Percentiles rank a stretch among this genome's conserved stretches.
Conservation (phyloP, 768 basidiomycete genomes). For the Podaxis sp. region DNA sequence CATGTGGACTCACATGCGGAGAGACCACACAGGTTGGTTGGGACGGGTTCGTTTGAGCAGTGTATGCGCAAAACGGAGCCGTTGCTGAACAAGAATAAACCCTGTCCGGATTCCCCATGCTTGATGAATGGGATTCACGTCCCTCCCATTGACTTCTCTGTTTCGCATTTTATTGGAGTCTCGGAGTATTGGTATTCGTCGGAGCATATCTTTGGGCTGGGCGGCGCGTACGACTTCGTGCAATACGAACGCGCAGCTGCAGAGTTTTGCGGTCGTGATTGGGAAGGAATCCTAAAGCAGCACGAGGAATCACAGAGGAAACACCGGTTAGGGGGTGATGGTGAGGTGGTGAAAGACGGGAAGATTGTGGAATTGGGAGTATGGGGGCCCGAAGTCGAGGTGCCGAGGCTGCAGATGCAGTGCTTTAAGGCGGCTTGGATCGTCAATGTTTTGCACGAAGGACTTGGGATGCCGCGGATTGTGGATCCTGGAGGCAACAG, state of each 20-base stretch:
- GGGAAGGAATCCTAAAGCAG: conserved; percentile 70
- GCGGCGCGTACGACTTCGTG: conserved; percentile 93
- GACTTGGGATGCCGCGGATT: conserved; percentile 90
- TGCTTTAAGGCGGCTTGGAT: conserved; percentile 99
- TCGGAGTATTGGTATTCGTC: conserved; percentile 99
- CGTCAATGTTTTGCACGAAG: conserved; percentile 93
- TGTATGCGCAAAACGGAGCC: conserved; percentile 74
- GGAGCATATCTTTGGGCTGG: conserved; percentile 93
- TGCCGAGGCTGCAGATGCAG: conserved; percentile 90
- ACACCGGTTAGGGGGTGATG: conserved; percentile 57
- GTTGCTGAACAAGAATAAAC: conserved; percentile 79
- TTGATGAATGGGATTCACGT: conserved; percentile 94
- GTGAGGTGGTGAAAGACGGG: conserved; percentile 60
- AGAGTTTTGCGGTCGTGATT: conserved; percentile 77
- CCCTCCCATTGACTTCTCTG: conserved; percentile 91
- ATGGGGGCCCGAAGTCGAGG: conserved; percentile 76
- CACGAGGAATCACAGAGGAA: conserved; percentile 54
- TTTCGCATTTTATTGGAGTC: conserved; percentile 93
- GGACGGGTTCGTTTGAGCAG: conserved; percentile 87
- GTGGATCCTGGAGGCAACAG: conserved; percentile 82
- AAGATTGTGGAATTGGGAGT: conserved; percentile 60
- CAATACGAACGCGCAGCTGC: conserved; percentile 94
- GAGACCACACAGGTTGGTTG: conserved; percentile 62
- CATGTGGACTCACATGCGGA: conserved; percentile 33
- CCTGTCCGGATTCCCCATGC: conserved; percentile 84